Evolutionary conservation across 176 grass and related monocot species (phyloP).

Genomic region (Rhynchospora breviuscula): DNA sequence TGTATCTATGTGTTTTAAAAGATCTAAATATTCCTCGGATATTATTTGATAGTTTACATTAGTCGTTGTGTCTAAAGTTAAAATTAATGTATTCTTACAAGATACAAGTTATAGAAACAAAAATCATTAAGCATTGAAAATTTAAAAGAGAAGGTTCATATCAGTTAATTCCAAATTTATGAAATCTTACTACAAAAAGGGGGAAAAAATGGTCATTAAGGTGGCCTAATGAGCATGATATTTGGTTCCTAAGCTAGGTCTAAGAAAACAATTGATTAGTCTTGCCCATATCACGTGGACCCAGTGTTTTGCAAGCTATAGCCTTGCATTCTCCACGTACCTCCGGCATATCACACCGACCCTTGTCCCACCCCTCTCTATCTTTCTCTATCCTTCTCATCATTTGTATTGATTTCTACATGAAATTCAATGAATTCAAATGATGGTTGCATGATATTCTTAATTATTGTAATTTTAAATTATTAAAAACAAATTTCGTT

Average conservation of each 20-base stretch:
- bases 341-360: constrained; percentile 6
- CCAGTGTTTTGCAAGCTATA: background rate
- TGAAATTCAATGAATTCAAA: background rate
- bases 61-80: too few relatives aligned
- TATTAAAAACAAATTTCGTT: too few relatives aligned
- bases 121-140: too few relatives aligned
- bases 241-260: background rate
- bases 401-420: constrained; percentile 2
- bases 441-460: background rate
- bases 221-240: background rate
- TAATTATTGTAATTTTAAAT: background rate
- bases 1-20: too few relatives aligned
- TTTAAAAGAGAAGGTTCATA: too few relatives aligned
- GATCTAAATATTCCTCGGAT: too few relatives aligned
- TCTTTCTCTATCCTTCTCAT: constrained; percentile 1
- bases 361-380: background rate
- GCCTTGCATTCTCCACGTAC: background rate
- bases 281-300: background rate
- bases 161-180: too few relatives aligned
- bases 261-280: background rate
- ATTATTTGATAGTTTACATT: too few relatives aligned
- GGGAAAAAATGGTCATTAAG: too few relatives aligned
- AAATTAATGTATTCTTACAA: too few relatives aligned
- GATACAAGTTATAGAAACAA: too few relatives aligned
- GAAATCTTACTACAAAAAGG: too few relatives aligned